Percentiles rank a stretch among this genome's conserved stretches.
Evolutionary conservation across 2,329 filamentous ascomycete genomes (phyloP).

Genomic region (Huntiella bhutanensis): DNA sequence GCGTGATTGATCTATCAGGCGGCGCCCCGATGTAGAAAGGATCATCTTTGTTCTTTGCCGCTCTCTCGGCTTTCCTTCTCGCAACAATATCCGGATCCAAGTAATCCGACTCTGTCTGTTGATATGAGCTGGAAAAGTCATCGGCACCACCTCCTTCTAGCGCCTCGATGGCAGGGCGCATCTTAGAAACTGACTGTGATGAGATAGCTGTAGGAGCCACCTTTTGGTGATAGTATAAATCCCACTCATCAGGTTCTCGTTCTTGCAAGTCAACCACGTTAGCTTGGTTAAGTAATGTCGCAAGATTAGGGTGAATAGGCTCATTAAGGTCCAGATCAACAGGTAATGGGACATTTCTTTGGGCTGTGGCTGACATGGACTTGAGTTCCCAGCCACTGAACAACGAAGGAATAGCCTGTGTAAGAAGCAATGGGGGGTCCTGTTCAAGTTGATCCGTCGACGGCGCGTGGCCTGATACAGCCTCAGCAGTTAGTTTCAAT

Average conservation of each 20-base stretch:
- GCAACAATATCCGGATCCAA: conserved; percentile 57
- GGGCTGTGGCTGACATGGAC: conserved; percentile 66
- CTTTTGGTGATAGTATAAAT: conserved; percentile 42
- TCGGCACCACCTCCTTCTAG: conserved; percentile 27
- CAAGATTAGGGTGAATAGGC: conserved; percentile 61
- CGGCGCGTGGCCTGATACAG: conserved; percentile 46
- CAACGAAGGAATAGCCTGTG: conserved; percentile 73
- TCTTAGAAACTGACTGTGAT: conserved; percentile 23
- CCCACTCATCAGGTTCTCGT: conserved; percentile 47
- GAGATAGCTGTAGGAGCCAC: conserved; percentile 31
- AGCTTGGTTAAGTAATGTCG: conserved; percentile 42
- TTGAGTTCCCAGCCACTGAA: conserved; percentile 81
- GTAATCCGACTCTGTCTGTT: conserved; percentile 43
- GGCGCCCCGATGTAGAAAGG: conserved; percentile 65
- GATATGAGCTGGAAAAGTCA: conserved; percentile 34
- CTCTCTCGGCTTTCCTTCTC: conserved; percentile 54
- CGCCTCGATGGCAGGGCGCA: conserved; percentile 33
- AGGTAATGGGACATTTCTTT: conserved; percentile 69
- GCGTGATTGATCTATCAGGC: conserved; percentile 45
- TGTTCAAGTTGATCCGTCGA: conserved; percentile 33
- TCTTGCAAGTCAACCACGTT: conserved; percentile 29
- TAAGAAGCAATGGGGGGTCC: conserved; percentile 67
- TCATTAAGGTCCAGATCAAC: conserved; percentile 59
- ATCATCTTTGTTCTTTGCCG: conserved; percentile 74
- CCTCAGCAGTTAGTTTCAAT: conserved; percentile 71